These are phyloP conservation scores for Hericium alpestre DNA, from an alignment of 768 basidiomycete species.

Conservation along the genomic window DNA sequence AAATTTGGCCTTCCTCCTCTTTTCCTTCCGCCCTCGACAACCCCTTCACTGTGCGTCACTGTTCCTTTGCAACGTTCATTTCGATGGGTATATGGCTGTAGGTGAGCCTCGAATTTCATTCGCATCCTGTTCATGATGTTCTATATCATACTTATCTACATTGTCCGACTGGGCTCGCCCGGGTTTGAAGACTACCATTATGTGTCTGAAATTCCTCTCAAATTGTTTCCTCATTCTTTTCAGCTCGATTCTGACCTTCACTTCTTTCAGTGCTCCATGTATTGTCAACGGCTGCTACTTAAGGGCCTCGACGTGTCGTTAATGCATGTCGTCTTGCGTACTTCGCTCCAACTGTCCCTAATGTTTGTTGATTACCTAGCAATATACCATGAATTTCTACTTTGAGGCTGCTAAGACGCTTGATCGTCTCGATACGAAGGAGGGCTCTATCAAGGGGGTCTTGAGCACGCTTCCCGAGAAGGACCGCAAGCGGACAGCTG, in stretches of 20 bases:
- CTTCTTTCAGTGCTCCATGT: conserved; percentile 1
- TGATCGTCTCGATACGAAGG: conserved; percentile 77
- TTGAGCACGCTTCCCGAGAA: conserved; percentile 65
- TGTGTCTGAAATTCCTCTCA: conserved; percentile 9
- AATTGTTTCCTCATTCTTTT: not conserved
- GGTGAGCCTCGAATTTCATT: conserved; percentile 6
- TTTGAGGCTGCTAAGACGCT: conserved; percentile 78
- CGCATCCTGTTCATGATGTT: conserved; percentile 37
- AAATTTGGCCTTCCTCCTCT: not conserved
- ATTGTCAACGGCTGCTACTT: not conserved
- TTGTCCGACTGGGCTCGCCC: conserved; percentile 62
- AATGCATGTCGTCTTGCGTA: conserved; percentile 5
- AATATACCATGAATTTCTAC: conserved; percentile 79
- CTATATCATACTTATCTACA: conserved; percentile 68
- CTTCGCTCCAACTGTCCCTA: conserved; percentile 1
- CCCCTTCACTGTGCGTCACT: not conserved
- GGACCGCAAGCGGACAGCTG: conserved; percentile 67
- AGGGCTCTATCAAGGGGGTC: conserved; percentile 87
- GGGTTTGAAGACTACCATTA: conserved; percentile 36
- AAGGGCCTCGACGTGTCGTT: not conserved
- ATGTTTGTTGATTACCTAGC: conserved; percentile 6
- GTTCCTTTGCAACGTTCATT: not conserved
- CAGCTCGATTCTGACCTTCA: conserved; percentile 10
- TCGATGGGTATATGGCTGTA: not conserved
- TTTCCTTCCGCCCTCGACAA: not conserved